These are phyloP conservation scores for Penicillium fuscoglaucum DNA, from an alignment of 2,329 filamentous ascomycete species.

Conservation along the genomic window DNA sequence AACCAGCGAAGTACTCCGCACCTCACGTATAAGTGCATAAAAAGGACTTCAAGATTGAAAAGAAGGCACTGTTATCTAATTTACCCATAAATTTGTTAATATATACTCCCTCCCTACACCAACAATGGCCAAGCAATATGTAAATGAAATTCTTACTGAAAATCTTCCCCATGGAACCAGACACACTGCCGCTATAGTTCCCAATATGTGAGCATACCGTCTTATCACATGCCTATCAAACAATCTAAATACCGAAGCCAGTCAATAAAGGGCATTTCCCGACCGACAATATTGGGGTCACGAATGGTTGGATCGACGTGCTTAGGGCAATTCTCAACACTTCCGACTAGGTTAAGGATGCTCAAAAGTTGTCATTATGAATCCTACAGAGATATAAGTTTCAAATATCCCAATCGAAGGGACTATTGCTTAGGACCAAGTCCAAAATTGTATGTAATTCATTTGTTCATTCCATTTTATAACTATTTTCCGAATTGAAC, in stretches of 20 bases:
- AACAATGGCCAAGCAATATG: not conserved
- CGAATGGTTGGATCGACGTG: not conserved
- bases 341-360: not conserved
- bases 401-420: not conserved
- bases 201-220: not conserved
- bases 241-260: not conserved
- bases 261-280: not conserved
- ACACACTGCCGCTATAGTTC: not conserved
- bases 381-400: not conserved
- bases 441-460: not conserved
- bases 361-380: not conserved
- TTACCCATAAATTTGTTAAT: not conserved
- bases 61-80: not conserved
- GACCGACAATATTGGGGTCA: not conserved
- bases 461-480: conserved; percentile 12
- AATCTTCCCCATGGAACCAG: not conserved
- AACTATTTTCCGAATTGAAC: not conserved
- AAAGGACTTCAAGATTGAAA: not conserved
- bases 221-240: not conserved
- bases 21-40: not conserved
- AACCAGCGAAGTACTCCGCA: not conserved
- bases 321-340: not conserved
- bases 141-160: not conserved
- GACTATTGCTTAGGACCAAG: not conserved
- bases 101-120: no score